These are phyloP conservation scores for Aphanomyces stellatus DNA, from an alignment of 352 stramenopile genomes.

Conservation along the genomic window DNA sequence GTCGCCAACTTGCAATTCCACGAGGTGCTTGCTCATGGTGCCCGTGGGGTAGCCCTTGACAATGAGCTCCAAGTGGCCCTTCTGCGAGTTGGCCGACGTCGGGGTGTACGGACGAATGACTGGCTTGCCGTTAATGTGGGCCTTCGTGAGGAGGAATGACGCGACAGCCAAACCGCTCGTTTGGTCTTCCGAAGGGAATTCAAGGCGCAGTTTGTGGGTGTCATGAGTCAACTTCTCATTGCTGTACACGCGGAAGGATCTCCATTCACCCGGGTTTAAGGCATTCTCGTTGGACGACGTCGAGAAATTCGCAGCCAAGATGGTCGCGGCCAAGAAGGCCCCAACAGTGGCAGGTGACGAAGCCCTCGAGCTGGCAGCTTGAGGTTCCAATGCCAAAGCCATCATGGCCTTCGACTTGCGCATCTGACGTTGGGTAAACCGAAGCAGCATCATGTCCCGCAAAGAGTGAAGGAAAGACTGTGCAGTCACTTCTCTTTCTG, in stretches of 20 bases:
- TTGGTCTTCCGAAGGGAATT: slow-evolving; percentile 42
- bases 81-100: slow-evolving; percentile 74
- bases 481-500: slow-evolving; percentile 9
- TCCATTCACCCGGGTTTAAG: slow-evolving; percentile 55
- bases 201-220: slow-evolving; percentile 72
- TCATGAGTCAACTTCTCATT: slow-evolving; percentile 65
- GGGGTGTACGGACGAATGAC: slow-evolving; percentile 85
- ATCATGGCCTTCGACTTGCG: slow-evolving; percentile 9
- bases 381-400: background rate
- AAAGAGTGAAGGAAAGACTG: background rate
- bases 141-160: slow-evolving; percentile 55
- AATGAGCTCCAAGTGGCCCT: slow-evolving; percentile 77
- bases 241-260: slow-evolving; percentile 61
- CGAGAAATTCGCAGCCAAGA: background rate
- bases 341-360: slow-evolving; percentile 3
- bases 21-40: slow-evolving; percentile 80
- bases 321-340: background rate
- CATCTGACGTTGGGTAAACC: slow-evolving; percentile 12
- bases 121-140: slow-evolving; percentile 62
- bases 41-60: slow-evolving; percentile 86
- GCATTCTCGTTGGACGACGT: slow-evolving; percentile 21
- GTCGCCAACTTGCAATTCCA: slow-evolving; percentile 75
- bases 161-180: slow-evolving; percentile 55
- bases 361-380: background rate
- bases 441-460: slow-evolving; percentile 16